Conservation (phyloP, 805 yeast genomes). For the Candida ponderosae region DNA sequence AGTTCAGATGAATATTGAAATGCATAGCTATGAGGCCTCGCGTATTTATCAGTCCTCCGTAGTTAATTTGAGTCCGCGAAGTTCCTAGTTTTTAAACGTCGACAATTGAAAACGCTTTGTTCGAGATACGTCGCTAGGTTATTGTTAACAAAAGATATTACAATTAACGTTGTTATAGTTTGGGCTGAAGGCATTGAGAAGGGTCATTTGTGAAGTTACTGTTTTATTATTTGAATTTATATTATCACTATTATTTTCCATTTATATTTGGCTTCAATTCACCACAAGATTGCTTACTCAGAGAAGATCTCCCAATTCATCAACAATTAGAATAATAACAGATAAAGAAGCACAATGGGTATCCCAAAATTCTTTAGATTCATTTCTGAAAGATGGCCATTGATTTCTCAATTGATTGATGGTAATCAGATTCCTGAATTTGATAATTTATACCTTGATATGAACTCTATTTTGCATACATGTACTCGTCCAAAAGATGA, state of each 20-base stretch:
- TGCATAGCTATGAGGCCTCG: too few species aligned
- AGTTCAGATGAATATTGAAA: too few species aligned
- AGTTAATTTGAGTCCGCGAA: too few species aligned
- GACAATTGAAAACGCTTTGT: too few species aligned
- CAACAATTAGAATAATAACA: conserved; percentile 5
- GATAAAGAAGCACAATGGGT: conserved; percentile 42
- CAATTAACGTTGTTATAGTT: too few species aligned
- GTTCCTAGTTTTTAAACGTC: too few species aligned
- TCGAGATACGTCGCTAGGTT: too few species aligned
- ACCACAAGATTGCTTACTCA: not conserved
- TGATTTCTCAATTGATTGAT: conserved; percentile 79
- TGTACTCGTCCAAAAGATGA: conserved; percentile 86
- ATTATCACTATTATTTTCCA: not conserved
- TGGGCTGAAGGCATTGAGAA: too few species aligned
- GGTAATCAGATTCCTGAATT: conserved; percentile 84
- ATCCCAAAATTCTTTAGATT: conserved; percentile 95
- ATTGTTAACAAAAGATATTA: too few species aligned
- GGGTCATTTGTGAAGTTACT: too few species aligned
- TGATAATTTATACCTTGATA: conserved; percentile 90
- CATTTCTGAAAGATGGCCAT: conserved; percentile 98
- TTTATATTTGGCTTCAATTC: conserved; percentile 1
- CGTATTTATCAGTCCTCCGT: too few species aligned
- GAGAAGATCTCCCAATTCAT: conserved; percentile 5
- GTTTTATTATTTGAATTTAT: too few species aligned
- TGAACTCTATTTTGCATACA: conserved; percentile 93